Evolutionary conservation across 169 alveolate genomes (phyloP).

Genomic region (Cystoisospora suis): DNA sequence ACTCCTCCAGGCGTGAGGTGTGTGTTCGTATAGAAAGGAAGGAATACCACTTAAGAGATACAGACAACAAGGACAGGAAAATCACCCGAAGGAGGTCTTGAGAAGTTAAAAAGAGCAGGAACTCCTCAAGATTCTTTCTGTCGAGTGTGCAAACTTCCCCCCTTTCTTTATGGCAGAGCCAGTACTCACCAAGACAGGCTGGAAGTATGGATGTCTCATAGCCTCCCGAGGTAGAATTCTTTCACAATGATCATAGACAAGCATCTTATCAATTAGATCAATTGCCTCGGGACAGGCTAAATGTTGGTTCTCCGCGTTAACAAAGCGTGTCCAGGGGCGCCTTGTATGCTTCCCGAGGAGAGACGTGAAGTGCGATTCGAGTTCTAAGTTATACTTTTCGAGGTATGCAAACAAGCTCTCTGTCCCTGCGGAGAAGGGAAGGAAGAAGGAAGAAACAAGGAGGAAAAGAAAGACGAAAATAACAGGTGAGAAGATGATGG

Average conservation of each 20-base stretch:
- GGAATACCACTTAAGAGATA: neutral
- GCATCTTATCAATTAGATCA: slow-evolving; percentile 95
- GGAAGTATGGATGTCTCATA: slow-evolving; percentile 97
- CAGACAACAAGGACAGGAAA: neutral
- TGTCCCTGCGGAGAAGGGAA: slow-evolving; percentile 75
- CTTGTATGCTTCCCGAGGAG: slow-evolving; percentile 85
- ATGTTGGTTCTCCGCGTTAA: slow-evolving; percentile 90
- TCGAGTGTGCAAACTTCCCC: neutral
- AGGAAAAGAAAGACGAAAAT: neutral
- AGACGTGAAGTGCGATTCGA: slow-evolving; percentile 87
- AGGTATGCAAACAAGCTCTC: slow-evolving; percentile 90
- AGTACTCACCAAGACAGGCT: slow-evolving; percentile 62
- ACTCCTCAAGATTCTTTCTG: neutral
- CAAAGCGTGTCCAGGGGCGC: slow-evolving; percentile 93
- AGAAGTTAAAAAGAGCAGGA: neutral
- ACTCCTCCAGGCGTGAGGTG: neutral
- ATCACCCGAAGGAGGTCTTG: neutral
- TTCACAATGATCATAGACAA: slow-evolving; percentile 94
- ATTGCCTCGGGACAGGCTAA: slow-evolving; percentile 88
- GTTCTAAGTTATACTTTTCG: slow-evolving; percentile 81
- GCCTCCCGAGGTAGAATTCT: slow-evolving; percentile 98
- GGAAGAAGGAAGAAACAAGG: neutral
- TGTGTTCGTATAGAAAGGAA: neutral
- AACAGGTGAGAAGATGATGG: too few relatives aligned
- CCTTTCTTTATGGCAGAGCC: neutral